Evolutionary conservation across 306 rosid genomes (phyloP).

Genomic region (Senna tora): DNA sequence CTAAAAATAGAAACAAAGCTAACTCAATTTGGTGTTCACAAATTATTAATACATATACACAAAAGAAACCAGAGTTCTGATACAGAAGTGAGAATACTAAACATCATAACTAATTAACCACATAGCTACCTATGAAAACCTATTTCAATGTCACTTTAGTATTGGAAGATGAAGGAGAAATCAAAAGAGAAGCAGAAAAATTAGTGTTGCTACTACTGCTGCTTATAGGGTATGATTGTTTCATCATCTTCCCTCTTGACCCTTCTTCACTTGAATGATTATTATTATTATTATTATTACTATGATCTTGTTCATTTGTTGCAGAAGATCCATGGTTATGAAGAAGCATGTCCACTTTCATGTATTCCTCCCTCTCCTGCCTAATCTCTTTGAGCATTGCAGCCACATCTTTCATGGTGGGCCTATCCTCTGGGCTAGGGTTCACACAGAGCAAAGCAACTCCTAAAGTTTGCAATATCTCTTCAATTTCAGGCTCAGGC

Average conservation of each 20-base stretch:
- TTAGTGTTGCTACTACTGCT: constrained; percentile 43
- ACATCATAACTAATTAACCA: constrained; percentile 14
- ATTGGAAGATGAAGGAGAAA: constrained; percentile 47
- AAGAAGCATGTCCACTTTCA: constrained; percentile 57
- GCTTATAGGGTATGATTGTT: constrained; percentile 34
- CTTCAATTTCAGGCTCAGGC: constrained; percentile 68
- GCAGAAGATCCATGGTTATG: constrained; percentile 46
- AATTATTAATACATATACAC: constrained; percentile 43
- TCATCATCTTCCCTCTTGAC: constrained; percentile 30
- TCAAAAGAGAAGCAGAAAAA: constrained; percentile 45
- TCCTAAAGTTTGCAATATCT: constrained; percentile 78
- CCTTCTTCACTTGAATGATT: constrained; percentile 38
- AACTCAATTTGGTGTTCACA: constrained; percentile 27
- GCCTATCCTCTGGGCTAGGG: constrained; percentile 69
- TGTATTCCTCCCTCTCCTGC: constrained; percentile 57
- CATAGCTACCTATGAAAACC: neutral
- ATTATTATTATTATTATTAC: constrained; percentile 17
- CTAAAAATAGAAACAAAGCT: constrained; percentile 15
- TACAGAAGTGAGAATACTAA: constrained; percentile 26
- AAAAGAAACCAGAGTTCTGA: constrained; percentile 43
- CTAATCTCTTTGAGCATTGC: constrained; percentile 81
- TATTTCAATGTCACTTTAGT: constrained; percentile 39
- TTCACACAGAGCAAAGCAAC: constrained; percentile 84
- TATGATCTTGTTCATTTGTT: constrained; percentile 46
- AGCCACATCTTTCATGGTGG: constrained; percentile 85